Percentiles rank a stretch among this genome's conserved stretches.
phyloP scores from a whole-genome alignment of 75 land plant genomes.

The Cupressus sempervirens region DNA sequence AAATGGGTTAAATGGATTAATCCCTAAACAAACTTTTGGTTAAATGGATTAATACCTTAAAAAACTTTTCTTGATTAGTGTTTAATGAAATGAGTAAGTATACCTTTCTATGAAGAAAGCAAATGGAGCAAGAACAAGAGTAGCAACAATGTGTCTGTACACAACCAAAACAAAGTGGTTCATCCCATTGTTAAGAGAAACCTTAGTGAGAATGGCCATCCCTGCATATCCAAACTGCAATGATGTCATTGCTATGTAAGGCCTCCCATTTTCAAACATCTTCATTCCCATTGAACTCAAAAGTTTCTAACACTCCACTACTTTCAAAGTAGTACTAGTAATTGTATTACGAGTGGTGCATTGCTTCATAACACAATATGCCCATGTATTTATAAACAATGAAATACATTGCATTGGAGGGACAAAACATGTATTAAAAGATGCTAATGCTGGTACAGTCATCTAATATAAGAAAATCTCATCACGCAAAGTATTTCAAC shows the following conservation, averaged over 20 bases:
- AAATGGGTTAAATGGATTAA: no score
- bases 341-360: no score
- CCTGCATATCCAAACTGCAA: constrained; percentile 41
- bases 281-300: neutral
- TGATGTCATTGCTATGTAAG: constrained; percentile 30
- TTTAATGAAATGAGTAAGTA: no score
- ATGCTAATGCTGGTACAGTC: no score
- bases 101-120: constrained; percentile 47
- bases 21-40: no score
- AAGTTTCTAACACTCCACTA: neutral
- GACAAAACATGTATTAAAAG: neutral
- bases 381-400: no score
- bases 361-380: no score
- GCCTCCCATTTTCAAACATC: constrained; percentile 12
- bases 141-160: constrained; percentile 50
- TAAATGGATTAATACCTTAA: no score
- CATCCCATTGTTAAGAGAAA: constrained; percentile 38
- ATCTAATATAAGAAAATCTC: neutral
- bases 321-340: no score
- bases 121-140: constrained; percentile 41
- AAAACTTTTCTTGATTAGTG: no score
- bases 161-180: constrained; percentile 37
- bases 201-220: constrained; percentile 42
- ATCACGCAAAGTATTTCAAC: neutral
- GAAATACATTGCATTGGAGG: neutral